A percentile compares a stretch with the other conserved stretches of the same genome.
Evolutionary conservation across 345 rosid genomes (phyloP).

Genomic region (Carallia pectinifolia): DNA sequence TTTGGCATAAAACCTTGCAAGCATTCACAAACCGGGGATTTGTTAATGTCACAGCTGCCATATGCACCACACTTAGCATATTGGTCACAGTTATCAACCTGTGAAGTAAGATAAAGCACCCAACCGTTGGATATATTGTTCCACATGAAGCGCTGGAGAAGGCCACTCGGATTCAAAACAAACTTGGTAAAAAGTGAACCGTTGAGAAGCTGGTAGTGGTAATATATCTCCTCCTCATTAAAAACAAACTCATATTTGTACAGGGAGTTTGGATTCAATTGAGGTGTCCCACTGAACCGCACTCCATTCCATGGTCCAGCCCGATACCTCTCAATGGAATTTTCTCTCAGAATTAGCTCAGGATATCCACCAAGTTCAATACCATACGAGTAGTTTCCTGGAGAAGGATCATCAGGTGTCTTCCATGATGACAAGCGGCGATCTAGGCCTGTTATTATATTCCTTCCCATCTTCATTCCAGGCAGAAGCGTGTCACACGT

Average conservation of each 20-base stretch:
- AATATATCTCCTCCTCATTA: constrained; percentile 6
- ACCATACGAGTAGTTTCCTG: constrained; percentile 1
- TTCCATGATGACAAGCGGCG: constrained; percentile 13
- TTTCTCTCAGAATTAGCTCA: constrained; percentile 1
- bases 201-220: constrained; percentile 8
- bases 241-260: constrained; percentile 5
- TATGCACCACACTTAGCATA: constrained; percentile 2
- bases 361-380: constrained; percentile 16
- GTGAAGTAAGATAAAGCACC: background rate
- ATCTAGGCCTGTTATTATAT: constrained; percentile 9
- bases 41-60: constrained; percentile 10
- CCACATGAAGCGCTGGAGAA: background rate
- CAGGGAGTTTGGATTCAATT: background rate
- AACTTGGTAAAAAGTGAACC: background rate
- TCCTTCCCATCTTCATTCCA: constrained; percentile 22
- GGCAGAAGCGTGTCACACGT: constrained; percentile 13
- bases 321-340: background rate
- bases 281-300: constrained; percentile 8
- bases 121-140: background rate
- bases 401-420: constrained; percentile 2
- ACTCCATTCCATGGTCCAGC: constrained; percentile 18
- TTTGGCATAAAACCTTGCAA: constrained; percentile 6
- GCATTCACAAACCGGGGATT: constrained; percentile 9
- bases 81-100: constrained; percentile 7
- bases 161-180: constrained; percentile 1